phyloP scores from a whole-genome alignment of 371 early-diverging fungal species.

The Syncephalastrum contaminatum region DNA sequence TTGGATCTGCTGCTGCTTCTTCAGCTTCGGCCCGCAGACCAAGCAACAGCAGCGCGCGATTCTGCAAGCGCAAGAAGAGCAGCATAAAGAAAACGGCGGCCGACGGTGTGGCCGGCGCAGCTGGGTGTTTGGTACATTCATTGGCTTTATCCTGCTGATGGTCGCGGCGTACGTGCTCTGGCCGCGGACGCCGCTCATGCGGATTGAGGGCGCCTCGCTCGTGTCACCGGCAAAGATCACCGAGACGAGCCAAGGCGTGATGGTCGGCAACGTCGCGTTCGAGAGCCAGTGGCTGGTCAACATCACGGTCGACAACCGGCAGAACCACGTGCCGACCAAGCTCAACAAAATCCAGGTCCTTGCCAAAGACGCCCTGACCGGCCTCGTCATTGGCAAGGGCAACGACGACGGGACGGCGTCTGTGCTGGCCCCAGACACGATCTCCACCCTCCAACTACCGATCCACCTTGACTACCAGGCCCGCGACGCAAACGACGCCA shows the following conservation, averaged over 20 bases:
- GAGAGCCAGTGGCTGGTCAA: constrained; percentile 49
- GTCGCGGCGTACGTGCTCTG: constrained; percentile 30
- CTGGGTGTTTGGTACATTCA: constrained; percentile 38
- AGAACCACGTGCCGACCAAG: constrained; percentile 39
- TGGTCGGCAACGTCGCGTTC: constrained; percentile 45
- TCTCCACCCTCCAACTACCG: constrained; percentile 36
- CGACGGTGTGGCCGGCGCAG: constrained; percentile 26
- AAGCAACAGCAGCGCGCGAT: constrained; percentile 9
- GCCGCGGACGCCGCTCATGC: constrained; percentile 48
- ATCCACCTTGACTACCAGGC: constrained; percentile 41
- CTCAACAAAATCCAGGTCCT: constrained; percentile 27
- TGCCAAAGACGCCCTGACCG: constrained; percentile 43
- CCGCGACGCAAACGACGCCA: constrained; percentile 40
- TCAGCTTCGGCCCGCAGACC: constrained; percentile 26
- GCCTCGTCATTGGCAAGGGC: constrained; percentile 40
- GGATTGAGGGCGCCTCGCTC: constrained; percentile 45
- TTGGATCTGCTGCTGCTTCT: constrained; percentile 45
- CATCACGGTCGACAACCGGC: constrained; percentile 40
- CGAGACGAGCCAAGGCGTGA: constrained; percentile 33
- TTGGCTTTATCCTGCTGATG: constrained; percentile 22
- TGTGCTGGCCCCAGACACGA: constrained; percentile 24
- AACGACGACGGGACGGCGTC: constrained; percentile 19
- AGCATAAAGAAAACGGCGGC: constrained; percentile 5
- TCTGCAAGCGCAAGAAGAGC: constrained; percentile 12
- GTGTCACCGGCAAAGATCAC: constrained; percentile 30